Base-by-base conservation (phyloP, 2,329 filamentous ascomycete genomes). In the Clonostachys sp. region DNA sequence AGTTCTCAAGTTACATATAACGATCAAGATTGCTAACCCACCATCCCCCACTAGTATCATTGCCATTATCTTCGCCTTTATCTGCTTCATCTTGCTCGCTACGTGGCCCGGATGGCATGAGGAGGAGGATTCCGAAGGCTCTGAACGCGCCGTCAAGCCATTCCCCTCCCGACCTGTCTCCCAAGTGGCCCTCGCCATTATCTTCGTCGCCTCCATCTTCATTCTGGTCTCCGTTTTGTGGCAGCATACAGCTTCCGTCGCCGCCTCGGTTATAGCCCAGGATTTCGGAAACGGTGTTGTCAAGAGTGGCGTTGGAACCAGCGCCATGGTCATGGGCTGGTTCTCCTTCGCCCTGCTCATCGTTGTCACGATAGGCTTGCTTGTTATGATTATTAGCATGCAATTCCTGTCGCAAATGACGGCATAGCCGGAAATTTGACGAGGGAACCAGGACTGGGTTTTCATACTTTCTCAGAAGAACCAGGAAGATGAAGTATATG, bases 101-200 rank as follows among this genome's bases (percentile, higher is more conserved):
- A 97, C 94, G 34, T 99, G 97, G 71, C 94, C 94, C 2, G 91
- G 91, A 53, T 99, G 94, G 90, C 91, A 97, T 68, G 90, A 96
- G 68, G 90, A 95, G 68, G 80, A 85, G 54, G 88, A 94, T 67
- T 83, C 80, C 36, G 77, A 81, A 46, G 91, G 91, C 45, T 90
- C 85, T 44, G 91, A 95, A 59, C 84, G 89, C 59, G 90, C 96
- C 69, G 86, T 96, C 63, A 95, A 95, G 71, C 90, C 90, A 8
- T 96, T 99, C 68, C 94, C 94, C 12, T 94, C 89, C 35, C 82
- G 92, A 40, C 86, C 91, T 12, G 92, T 97, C 47, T 95, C 89
- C 12, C 94, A 99, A 70, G 83, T 95, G 52, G 90, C 92, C 12
- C 78, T 99, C 41, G 91, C 91, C 48, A 89, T 97, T 59, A 95